Percentiles rank a stretch among this genome's conserved stretches.
These are phyloP conservation scores for Boletellus sp. DNA, from an alignment of 768 basidiomycete genomes.

Conservation along the genomic window DNA sequence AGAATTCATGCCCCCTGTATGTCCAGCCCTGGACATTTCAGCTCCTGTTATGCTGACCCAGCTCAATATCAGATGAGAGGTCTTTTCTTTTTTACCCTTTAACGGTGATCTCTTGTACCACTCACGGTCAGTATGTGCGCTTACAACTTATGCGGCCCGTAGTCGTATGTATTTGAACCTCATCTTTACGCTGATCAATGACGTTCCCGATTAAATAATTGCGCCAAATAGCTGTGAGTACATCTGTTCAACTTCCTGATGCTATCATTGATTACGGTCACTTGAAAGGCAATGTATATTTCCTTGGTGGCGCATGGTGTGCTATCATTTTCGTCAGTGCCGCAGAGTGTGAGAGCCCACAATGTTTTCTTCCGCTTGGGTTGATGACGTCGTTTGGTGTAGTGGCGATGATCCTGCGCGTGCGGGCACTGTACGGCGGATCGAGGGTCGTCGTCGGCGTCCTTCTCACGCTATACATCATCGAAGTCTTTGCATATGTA, in stretches of 20 bases:
- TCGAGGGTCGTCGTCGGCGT: neutral
- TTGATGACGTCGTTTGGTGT: neutral
- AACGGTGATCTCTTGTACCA: too few species aligned
- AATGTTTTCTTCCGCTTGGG: too few species aligned
- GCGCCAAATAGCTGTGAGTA: neutral
- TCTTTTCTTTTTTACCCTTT: too few species aligned
- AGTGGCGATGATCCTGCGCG: neutral
- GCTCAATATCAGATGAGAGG: neutral
- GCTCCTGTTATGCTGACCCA: neutral
- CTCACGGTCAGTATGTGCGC: too few species aligned
- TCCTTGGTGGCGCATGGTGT: neutral
- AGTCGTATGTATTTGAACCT: neutral
- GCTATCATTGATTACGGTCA: neutral
- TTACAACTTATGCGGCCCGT: too few species aligned
- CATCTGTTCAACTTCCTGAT: too few species aligned
- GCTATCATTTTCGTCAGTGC: neutral
- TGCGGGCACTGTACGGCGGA: neutral
- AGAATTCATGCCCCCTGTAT: too few species aligned
- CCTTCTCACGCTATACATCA: neutral
- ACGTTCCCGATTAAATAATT: neutral
- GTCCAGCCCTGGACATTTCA: neutral
- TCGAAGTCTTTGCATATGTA: neutral
- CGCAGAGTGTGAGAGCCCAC: neutral
- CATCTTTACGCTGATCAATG: neutral
- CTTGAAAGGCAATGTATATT: neutral